Evolutionary conservation across 352 stramenopile species (phyloP).

Genomic region (Bremia lactucae): DNA sequence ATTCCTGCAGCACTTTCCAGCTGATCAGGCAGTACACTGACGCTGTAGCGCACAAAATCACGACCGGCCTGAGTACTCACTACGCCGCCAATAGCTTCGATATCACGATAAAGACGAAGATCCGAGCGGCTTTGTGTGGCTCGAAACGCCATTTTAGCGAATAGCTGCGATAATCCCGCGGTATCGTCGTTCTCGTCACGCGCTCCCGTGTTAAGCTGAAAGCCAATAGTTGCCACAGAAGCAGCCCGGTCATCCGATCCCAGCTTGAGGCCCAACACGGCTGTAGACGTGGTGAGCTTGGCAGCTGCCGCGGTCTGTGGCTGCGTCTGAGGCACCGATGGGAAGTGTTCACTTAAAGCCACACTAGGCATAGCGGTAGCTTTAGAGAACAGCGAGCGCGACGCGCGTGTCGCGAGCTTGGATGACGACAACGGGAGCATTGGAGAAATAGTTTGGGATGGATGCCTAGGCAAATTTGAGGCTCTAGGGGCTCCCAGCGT

Average conservation of each 20-base stretch:
- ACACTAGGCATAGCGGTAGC: conserved; percentile 47
- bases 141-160: conserved; percentile 79
- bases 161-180: conserved; percentile 66
- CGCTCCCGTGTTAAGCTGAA: conserved; percentile 50
- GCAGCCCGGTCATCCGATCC: conserved; percentile 40
- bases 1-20: conserved; percentile 56
- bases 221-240: conserved; percentile 48
- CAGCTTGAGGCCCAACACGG: conserved; percentile 45
- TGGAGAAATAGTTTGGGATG: conserved; percentile 1
- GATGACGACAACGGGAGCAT: conserved; percentile 26
- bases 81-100: conserved; percentile 68
- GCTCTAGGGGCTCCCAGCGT: background rate
- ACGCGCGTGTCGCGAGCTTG: conserved; percentile 21
- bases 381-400: conserved; percentile 59
- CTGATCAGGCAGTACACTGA: conserved; percentile 65
- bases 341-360: conserved; percentile 54
- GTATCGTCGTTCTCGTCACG: conserved; percentile 62
- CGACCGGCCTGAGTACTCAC: conserved; percentile 47
- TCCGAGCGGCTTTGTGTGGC: conserved; percentile 62
- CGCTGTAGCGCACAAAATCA: conserved; percentile 70
- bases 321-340: conserved; percentile 27
- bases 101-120: conserved; percentile 70
- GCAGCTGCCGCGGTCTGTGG: conserved; percentile 15
- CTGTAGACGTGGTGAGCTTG: conserved; percentile 30
- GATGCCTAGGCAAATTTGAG: too few species aligned